Evolutionary conservation across 306 rosid species (phyloP).

Genomic region (Cotoneaster glaucophyllus): DNA sequence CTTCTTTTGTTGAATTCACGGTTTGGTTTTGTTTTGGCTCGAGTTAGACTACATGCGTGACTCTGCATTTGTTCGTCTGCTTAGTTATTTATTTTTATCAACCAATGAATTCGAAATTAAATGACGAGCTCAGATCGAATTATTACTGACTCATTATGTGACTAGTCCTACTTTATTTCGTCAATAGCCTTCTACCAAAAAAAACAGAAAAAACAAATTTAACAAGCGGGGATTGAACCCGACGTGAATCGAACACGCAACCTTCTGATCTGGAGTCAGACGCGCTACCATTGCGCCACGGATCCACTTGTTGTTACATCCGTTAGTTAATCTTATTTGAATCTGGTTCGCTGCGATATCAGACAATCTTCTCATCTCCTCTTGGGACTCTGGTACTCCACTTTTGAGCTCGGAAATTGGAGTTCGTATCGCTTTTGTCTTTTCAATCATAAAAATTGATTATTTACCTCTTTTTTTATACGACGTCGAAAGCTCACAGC

Average conservation of each 20-base stretch:
- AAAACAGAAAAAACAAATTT: neutral
- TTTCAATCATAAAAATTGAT: neutral
- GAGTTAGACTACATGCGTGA: too few relatives aligned
- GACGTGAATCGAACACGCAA: conserved; percentile 54
- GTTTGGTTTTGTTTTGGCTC: conserved; percentile 1
- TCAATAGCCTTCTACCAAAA: too few relatives aligned
- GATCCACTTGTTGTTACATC: neutral
- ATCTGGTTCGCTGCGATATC: conserved; percentile 53
- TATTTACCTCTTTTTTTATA: conserved; percentile 28
- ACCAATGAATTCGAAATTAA: too few relatives aligned
- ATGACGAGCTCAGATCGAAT: too few relatives aligned
- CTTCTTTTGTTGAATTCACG: conserved; percentile 3
- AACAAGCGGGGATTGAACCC: conserved; percentile 19
- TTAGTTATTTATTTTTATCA: neutral
- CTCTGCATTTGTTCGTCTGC: neutral
- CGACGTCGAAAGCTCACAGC: conserved; percentile 44
- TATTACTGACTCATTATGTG: too few relatives aligned
- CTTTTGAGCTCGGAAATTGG: neutral
- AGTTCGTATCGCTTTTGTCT: neutral
- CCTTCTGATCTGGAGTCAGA: conserved; percentile 54
- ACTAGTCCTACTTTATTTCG: rapidly evolving
- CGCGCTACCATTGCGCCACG: conserved; percentile 59
- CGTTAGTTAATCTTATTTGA: neutral
- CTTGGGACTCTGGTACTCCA: conserved; percentile 52
- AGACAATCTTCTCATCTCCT: conserved; percentile 65